Evolutionary conservation across 2,329 filamentous ascomycete genomes (phyloP).

Genomic region (Colletotrichum shisoi): DNA sequence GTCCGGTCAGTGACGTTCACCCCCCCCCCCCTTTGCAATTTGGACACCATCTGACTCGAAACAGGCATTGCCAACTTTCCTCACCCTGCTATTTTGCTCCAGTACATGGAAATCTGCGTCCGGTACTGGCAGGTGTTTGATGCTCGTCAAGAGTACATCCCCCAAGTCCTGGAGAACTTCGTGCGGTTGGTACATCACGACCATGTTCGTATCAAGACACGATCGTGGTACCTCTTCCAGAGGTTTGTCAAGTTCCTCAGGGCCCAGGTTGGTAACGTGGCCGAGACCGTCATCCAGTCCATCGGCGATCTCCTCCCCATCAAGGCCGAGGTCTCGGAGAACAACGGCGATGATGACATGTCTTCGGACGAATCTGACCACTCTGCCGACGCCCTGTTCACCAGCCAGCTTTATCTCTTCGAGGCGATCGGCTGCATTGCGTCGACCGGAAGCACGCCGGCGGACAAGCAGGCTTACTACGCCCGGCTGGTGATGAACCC

Average conservation of each 20-base stretch:
- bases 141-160: slow-evolving; percentile 79
- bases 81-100: slow-evolving; percentile 89
- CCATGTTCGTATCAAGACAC: slow-evolving; percentile 83
- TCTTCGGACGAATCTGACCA: slow-evolving; percentile 92
- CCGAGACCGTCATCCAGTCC: slow-evolving; percentile 89
- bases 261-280: slow-evolving; percentile 83
- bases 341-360: slow-evolving; percentile 86
- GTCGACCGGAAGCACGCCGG: slow-evolving; percentile 77
- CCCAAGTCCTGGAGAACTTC: slow-evolving; percentile 88
- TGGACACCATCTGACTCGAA: slow-evolving; percentile 42
- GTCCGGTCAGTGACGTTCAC: slow-evolving; percentile 68
- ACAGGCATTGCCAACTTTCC: slow-evolving; percentile 82
- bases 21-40: slow-evolving; percentile 7
- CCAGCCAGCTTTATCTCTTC: slow-evolving; percentile 89
- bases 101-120: slow-evolving; percentile 99
- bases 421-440: slow-evolving; percentile 94
- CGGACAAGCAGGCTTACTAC: slow-evolving; percentile 87
- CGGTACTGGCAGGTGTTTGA: slow-evolving; percentile 95
- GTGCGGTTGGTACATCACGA: slow-evolving; percentile 88
- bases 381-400: slow-evolving; percentile 89
- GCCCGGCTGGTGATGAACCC: slow-evolving; percentile 88
- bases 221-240: slow-evolving; percentile 97
- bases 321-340: slow-evolving; percentile 84
- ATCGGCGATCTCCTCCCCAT: slow-evolving; percentile 88
- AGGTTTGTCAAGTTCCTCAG: slow-evolving; percentile 89